Conservation (phyloP, 345 rosid species). For the Camelina hispida region DNA sequence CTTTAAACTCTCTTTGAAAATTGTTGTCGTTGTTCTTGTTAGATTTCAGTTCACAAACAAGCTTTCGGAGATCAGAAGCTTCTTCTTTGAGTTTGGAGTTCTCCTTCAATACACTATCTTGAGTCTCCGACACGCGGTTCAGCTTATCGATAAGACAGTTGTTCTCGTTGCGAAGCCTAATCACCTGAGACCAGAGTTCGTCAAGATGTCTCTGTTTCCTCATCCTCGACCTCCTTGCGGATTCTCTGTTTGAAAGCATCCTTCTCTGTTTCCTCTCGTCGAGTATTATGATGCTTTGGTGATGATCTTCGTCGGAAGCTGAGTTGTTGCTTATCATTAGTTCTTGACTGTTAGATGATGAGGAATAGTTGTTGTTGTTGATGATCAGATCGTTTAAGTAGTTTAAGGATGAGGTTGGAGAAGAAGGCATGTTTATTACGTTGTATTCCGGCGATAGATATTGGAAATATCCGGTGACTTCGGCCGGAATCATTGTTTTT, state of each 20-base stretch:
- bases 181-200: constrained; percentile 83
- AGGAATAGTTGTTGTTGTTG: constrained; percentile 30
- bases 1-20: constrained; percentile 26
- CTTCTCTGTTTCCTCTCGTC: constrained; percentile 93
- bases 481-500: constrained; percentile 38
- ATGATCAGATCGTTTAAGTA: constrained; percentile 42
- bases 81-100: constrained; percentile 82
- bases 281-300: constrained; percentile 56
- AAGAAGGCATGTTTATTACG: constrained; percentile 27
- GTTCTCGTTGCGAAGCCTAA: constrained; percentile 75
- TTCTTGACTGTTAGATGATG: constrained; percentile 45
- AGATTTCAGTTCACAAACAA: constrained; percentile 55
- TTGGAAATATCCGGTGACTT: constrained; percentile 34
- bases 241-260: constrained; percentile 96
- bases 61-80: constrained; percentile 69
- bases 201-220: constrained; percentile 95
- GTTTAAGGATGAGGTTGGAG: constrained; percentile 41
- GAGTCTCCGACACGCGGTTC: constrained; percentile 63
- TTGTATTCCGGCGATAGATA: constrained; percentile 37
- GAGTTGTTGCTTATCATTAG: constrained; percentile 68
- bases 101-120: constrained; percentile 64
- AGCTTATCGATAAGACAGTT: constrained; percentile 64
- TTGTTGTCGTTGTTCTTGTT: constrained; percentile 28
- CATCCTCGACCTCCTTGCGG: constrained; percentile 94
- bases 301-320: constrained; percentile 73